These are phyloP conservation scores for Raddia guianensis DNA, from an alignment of 176 grass and related monocot genomes.

Conservation along the genomic window DNA sequence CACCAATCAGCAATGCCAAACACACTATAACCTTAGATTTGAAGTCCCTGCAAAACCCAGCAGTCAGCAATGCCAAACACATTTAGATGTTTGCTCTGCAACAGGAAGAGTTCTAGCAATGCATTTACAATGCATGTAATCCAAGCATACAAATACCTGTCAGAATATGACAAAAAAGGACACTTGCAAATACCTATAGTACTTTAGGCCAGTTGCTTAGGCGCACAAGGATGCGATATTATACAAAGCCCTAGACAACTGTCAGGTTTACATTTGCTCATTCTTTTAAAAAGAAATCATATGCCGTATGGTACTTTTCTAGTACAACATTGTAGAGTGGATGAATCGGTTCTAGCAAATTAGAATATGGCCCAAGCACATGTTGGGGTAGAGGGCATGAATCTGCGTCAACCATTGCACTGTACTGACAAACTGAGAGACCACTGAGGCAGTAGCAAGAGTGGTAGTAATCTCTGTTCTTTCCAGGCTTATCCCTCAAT, in stretches of 20 bases:
- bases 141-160: not conserved
- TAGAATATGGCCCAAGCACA: conserved; percentile 85
- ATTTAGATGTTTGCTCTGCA: not conserved
- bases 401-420: conserved; percentile 47
- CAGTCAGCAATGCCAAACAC: conserved; percentile 6
- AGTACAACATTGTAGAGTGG: conserved; percentile 79
- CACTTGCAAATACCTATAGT: not conserved
- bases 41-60: not conserved
- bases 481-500: conserved; percentile 94
- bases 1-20: no score
- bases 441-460: conserved; percentile 96
- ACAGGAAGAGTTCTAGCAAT: not conserved
- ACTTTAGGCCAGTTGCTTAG: not conserved
- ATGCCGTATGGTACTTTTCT: conserved; percentile 62
- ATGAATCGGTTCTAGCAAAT: conserved; percentile 82
- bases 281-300: conserved; percentile 64
- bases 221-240: conserved; percentile 5
- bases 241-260: not conserved
- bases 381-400: conserved; percentile 56
- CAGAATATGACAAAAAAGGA: not conserved
- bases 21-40: no score
- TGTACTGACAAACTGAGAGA: conserved; percentile 74
- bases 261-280: conserved; percentile 21
- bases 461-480: conserved; percentile 81
- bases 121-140: not conserved